Conservation (phyloP, 2,329 filamentous ascomycete genomes). For the Aspergillus pseudoviridinutans region DNA sequence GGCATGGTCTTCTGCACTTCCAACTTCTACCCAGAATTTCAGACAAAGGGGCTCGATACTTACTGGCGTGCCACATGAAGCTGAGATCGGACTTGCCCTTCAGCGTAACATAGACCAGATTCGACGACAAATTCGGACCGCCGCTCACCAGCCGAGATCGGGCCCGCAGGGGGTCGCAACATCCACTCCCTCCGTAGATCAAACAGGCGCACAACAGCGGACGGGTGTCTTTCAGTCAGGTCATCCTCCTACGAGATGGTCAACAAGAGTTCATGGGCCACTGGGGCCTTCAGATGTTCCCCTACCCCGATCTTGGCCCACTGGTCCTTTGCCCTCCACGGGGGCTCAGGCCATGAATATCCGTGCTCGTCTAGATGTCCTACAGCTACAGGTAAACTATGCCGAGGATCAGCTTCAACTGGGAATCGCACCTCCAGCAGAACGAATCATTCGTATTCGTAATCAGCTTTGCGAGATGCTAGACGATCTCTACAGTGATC, state of each 20-base stretch:
- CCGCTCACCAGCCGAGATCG: not conserved
- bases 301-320: not conserved
- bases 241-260: not conserved
- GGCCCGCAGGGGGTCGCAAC: constrained; percentile 3
- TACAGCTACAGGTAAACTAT: constrained; percentile 21
- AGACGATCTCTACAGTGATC: constrained; percentile 29
- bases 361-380: constrained; percentile 13
- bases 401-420: constrained; percentile 27
- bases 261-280: constrained; percentile 1
- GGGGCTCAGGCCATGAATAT: constrained; percentile 4
- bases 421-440: constrained; percentile 26
- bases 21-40: constrained; percentile 2
- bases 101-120: constrained; percentile 19
- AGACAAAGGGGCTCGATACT: constrained; percentile 10
- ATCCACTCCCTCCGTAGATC: not conserved
- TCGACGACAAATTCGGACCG: constrained; percentile 18
- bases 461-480: constrained; percentile 29
- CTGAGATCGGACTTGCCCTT: constrained; percentile 17
- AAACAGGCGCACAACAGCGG: constrained; percentile 5
- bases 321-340: not conserved
- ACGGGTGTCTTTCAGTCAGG: constrained; percentile 1
- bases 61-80: constrained; percentile 7
- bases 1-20: not conserved
- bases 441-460: constrained; percentile 27
- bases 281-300: not conserved